Evolutionary conservation across 805 yeast species (phyloP).

Genomic region (Candida fluviatilis): DNA sequence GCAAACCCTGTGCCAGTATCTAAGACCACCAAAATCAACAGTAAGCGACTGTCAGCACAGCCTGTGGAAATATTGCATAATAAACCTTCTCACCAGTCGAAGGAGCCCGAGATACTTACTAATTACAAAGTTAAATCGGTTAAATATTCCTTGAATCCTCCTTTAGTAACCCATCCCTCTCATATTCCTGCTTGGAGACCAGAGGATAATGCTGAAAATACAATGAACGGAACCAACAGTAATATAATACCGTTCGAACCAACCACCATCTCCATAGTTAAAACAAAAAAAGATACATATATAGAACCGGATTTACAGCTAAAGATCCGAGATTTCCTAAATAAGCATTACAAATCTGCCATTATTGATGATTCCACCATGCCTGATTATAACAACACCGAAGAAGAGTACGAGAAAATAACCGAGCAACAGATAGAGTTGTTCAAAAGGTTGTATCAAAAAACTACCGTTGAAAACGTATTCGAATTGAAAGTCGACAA

Average conservation of each 20-base stretch:
- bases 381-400: conserved; percentile 26
- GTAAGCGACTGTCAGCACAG: not conserved
- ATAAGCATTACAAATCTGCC: conserved; percentile 26
- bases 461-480: conserved; percentile 31
- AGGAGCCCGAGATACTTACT: not conserved
- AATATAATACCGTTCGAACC: conserved; percentile 25
- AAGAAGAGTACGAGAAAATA: conserved; percentile 58
- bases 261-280: conserved; percentile 21
- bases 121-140: conserved; percentile 21
- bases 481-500: conserved; percentile 44
- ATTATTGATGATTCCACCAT: conserved; percentile 34
- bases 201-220: conserved; percentile 13
- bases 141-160: conserved; percentile 30
- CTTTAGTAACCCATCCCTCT: conserved; percentile 40
- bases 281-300: conserved; percentile 9
- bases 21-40: not conserved
- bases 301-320: conserved; percentile 25
- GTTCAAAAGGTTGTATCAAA: conserved; percentile 44
- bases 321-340: conserved; percentile 24
- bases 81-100: no score
- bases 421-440: conserved; percentile 49
- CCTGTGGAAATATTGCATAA: no score
- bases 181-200: conserved; percentile 43
- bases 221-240: conserved; percentile 10
- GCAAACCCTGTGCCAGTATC: not conserved